Conservation (phyloP, 257 asterid genomes). For the Solanum microdontum region DNA sequence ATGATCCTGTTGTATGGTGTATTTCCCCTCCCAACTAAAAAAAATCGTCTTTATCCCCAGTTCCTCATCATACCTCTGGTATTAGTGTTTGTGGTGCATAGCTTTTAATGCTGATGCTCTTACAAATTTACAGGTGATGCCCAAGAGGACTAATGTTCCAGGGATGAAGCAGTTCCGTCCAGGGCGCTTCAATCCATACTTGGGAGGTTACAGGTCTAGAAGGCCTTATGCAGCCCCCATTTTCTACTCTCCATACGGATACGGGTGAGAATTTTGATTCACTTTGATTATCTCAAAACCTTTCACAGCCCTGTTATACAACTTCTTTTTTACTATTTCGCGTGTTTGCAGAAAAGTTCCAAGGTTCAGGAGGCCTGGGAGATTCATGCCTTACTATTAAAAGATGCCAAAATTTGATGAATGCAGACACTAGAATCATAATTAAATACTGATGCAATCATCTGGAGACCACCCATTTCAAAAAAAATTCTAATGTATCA, state of each 20-base stretch:
- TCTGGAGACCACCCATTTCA: neutral
- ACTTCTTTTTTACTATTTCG: neutral
- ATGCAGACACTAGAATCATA: neutral
- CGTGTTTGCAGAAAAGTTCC: slow-evolving; percentile 64
- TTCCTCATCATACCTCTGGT: neutral
- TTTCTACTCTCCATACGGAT: slow-evolving; percentile 75
- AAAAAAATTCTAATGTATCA: neutral
- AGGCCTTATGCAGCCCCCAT: slow-evolving; percentile 58
- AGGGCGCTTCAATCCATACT: slow-evolving; percentile 67
- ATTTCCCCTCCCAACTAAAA: neutral
- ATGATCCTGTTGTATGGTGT: neutral
- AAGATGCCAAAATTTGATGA: neutral
- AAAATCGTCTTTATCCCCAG: neutral
- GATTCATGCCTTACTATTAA: slow-evolving; percentile 78
- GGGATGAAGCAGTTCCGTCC: slow-evolving; percentile 84
- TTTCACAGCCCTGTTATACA: neutral
- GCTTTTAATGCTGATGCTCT: neutral
- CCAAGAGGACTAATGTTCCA: slow-evolving; percentile 90
- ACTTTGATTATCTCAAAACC: neutral
- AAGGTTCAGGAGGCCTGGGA: slow-evolving; percentile 73
- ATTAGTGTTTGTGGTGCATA: neutral
- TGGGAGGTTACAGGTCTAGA: slow-evolving; percentile 46
- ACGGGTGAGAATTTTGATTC: slow-evolving; percentile 35
- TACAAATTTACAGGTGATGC: slow-evolving; percentile 42
- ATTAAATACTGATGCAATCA: neutral